Evolutionary conservation across 306 rosid genomes (phyloP), one percentile per base, ranked within the genome.

Genomic region (Gastrolobium bilobum): DNA sequence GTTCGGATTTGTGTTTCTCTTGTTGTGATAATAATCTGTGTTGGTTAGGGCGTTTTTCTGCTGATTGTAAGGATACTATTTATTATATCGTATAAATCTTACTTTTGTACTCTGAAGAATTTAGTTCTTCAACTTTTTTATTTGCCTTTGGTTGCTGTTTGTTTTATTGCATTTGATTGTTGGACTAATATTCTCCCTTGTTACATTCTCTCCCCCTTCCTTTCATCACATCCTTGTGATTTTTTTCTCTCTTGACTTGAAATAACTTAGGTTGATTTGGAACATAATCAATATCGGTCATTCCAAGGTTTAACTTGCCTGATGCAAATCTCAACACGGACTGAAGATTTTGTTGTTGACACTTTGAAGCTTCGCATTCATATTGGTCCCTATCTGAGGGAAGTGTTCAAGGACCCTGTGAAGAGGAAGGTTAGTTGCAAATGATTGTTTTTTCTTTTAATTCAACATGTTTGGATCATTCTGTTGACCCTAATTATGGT

Each of bases 291-390:
- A 30, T 94, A 92, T 82, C 93, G 98, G 15, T 94, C 97, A 6
- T 94, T 94, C 75, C 99, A 94, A 91, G 99, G 97, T 72, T 81
- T 94, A 86, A 94, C 99, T 62, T 94, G 97, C 87, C 82, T 94
- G 88, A 94, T 94, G 91, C 99, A 94, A 89, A 92, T 94, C 75
- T 94, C 97, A 35, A 94, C 98, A 37, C 88, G 97, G 84, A 83
- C 92, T 5, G 98, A 92, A 83, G 99, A 95, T 90, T 95, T 91
- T 85, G 71, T 92, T 63, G 87, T 95, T 35, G 99, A 95, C 83
- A 93, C 99, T 60, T 53, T 95, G 78, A 95, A 95, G 88, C 97
- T 95, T 58, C 92, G 94, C 66, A 56, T 88, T 85, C 95, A 90
- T 73, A 78, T 94, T 82, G 99, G 99, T 43, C 99, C 99, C 14